Base-by-base conservation (phyloP, 1,139 yeast genomes). In the Nadsonia commutata region DNA sequence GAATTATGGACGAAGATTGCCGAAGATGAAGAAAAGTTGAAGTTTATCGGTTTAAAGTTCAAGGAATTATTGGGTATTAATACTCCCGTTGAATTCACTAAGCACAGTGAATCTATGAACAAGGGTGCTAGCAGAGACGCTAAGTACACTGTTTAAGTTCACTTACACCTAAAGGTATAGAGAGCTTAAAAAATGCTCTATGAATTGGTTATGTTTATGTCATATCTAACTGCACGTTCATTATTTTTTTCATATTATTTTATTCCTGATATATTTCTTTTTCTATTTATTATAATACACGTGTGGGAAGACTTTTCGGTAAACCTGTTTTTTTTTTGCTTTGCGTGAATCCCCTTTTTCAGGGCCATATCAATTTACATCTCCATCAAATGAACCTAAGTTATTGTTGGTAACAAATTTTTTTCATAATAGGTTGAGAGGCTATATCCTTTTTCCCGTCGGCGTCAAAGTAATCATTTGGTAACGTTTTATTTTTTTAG, bases 1-100 rank as follows among this genome's bases (percentile, higher is more conserved):
- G 90, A 94, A 59, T 70, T 90, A 62, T 90, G 98, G 98, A 88
- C 97, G 51, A 80, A 78, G 63, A 76, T 86, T 53, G 77, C 83
- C 56, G 76, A 78, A 56, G 78, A 76, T 55, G 68, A 71, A 47
- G 71, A 74, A 47, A 58, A 60, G 43, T 59, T 64, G 44, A 66
- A 55, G 45, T 56, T 74, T 44, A 79, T 90, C 54, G 98, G 97
- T 58, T 79, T 52, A 43, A 56, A 59, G 38, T 84, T 90, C 66
- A 88, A 85, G 74, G 76, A 74, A 63, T 79, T 82, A 42, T 71
- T 85, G 59, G 78, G 74, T 61, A 72, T 84, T 57, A 63, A 70
- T 47, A 85, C 76, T 44, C 72, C 68, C 48, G 86, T 79, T 55
- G 74, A 75, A 62, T 27, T 27, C 33, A 27, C 33, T 27, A 27